A percentile compares a stretch with the other conserved stretches of the same genome.
These are phyloP conservation scores for Cicer bijugum DNA, from an alignment of 306 rosid genomes.

Conservation along the genomic window DNA sequence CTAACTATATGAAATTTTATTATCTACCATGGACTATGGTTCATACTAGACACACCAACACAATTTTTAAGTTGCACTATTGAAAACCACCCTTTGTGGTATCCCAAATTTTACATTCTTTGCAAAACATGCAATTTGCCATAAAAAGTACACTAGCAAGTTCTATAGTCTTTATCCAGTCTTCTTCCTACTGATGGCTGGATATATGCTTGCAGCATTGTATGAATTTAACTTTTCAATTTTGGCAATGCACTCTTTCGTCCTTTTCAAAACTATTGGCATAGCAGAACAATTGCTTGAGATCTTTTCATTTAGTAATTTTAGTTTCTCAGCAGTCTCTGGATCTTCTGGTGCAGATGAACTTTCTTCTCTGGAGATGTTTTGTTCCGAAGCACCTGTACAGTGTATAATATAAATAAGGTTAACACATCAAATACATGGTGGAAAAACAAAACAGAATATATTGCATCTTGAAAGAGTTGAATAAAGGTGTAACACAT, in stretches of 20 bases:
- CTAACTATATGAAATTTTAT: no score
- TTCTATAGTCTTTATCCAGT: slow-evolving; percentile 46
- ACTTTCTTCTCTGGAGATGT: slow-evolving; percentile 42
- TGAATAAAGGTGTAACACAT: not conserved
- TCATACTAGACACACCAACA: not conserved
- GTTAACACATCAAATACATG: slow-evolving; percentile 19
- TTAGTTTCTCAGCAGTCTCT: slow-evolving; percentile 61
- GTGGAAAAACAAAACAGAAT: not conserved
- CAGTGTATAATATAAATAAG: slow-evolving; percentile 20
- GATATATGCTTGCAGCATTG: slow-evolving; percentile 57
- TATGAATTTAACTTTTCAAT: slow-evolving; percentile 69
- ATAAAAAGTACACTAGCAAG: not conserved
- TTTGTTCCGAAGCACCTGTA: slow-evolving; percentile 55
- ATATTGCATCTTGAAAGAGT: slow-evolving; percentile 17
- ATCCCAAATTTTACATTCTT: not conserved
- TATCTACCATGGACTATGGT: not conserved
- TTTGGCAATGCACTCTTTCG: slow-evolving; percentile 71
- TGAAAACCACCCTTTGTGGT: not conserved
- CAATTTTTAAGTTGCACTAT: not conserved
- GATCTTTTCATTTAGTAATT: slow-evolving; percentile 65
- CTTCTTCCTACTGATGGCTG: slow-evolving; percentile 66
- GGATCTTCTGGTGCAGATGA: slow-evolving; percentile 47
- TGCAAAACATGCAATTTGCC: not conserved
- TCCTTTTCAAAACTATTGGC: slow-evolving; percentile 72
- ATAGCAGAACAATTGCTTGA: slow-evolving; percentile 62